Base-by-base conservation (phyloP, 1,139 yeast genomes). In the Citeromyces siamensis region DNA sequence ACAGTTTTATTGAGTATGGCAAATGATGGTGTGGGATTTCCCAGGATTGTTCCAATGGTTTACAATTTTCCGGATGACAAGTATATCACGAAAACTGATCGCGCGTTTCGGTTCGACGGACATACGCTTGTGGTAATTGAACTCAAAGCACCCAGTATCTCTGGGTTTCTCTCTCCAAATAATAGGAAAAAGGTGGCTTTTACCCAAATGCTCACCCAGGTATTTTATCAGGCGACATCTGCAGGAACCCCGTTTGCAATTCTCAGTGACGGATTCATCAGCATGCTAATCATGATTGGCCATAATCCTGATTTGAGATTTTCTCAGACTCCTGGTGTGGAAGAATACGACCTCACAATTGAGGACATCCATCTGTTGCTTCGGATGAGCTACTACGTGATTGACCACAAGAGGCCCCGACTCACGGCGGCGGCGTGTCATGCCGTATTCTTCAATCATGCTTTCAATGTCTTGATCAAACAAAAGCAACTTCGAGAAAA, bases 181-280 rank as follows among this genome's bases (percentile, higher is more conserved):
- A 20, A 20, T 7, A 20, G 23, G 10, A 20, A 20, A 10, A 10
- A 10, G 9, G 9, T 10, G 7, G 9, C 7, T 10, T 20, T 20
- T 20, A 20, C 23, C 23, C 7, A 7, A 20, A 7, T 20, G 23
- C 9, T 20, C 23, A 20, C 23, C 23, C 36, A 19, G 35, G 34
- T 10, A 33, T 7, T 7, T n/a, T 7, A 18, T 36, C 38, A 6
- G 36, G 37, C 13, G 33, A 27, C 13, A 14, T 29, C 13, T 33
- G 36, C 12, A 36, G 19, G 3, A 33, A 10, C 18, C 18, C 20
- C 3, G 18, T 13, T 10, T 12, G 23, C 23, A 20, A 20, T 20
- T 10, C 23, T 20, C 23, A 20, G 23, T 20, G 23, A 20, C 10
- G 23, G 23, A 20, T 20, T 20, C 10, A 20, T 10, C 7, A 20